Evolutionary conservation across 1,284 basidiomycete genomes (phyloP), one percentile per base, ranked within the genome.

Genomic region (Trichosporon inkin): DNA sequence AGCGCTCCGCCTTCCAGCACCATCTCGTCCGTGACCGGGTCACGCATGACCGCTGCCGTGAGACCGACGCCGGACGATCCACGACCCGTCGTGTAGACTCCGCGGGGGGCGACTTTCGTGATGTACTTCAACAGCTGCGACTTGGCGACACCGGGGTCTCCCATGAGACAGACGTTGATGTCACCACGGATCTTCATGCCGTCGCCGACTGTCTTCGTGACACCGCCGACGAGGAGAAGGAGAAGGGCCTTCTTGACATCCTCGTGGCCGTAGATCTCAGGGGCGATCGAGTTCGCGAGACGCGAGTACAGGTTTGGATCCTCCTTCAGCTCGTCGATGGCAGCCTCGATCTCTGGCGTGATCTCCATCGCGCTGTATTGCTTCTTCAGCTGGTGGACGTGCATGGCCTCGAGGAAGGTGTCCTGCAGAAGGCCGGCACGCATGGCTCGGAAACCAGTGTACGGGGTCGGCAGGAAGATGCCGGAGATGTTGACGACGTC

Each of bases 1-100:
- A 99, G 85, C 8, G 96, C 96, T 53, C 96, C 96, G 11, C 96
- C 96, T 88, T 99, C 96, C 39, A 99, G 82, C 22, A 99, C 95
- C 91, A 99, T 98, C 80, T 99, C 96, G 76, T 99, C 96, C 3
- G 96, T 99, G 10, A 99, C 96, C 1, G 96, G 96, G 75, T 99
- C 96, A 53, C 95, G 85, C 93, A 99, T 96, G 54, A 99, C 96
- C 5, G 96, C 96, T 6, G 96, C 96, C 0, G 96, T 99, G 55
- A 99, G 82, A 85, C 96, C 96, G 53, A 99, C 96, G 28, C 96
- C 96, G 1, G 92, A 96, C 8, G 92, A 97, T 68, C 96, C 96
- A 73, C 95, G 90, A 64, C 96, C 96, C 3, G 96, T 99, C 3
- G 96, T 99, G 75, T 99, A 99, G 32, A 99, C 88, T 11, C 96